Percentiles rank a stretch among this genome's conserved stretches.
These are phyloP conservation scores for Coniochaeta sp. DNA, from an alignment of 2,329 filamentous ascomycete genomes.

Conservation along the genomic window DNA sequence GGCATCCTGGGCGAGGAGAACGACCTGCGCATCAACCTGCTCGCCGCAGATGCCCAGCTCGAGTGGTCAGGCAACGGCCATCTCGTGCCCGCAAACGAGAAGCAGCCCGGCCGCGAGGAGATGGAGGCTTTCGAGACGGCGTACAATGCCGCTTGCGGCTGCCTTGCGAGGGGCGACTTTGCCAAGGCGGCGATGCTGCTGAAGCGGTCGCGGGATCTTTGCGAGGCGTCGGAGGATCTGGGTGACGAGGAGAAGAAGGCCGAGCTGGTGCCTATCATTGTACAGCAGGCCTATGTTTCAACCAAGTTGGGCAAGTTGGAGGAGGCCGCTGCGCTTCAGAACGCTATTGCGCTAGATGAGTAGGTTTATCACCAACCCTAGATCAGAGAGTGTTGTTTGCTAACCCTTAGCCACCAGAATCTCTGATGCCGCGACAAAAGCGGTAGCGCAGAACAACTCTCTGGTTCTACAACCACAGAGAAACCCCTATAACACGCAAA, in stretches of 20 bases:
- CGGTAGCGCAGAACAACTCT: constrained; percentile 60
- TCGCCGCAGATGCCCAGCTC: constrained; percentile 64
- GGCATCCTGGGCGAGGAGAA: constrained; percentile 55
- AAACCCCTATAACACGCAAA: constrained; percentile 64
- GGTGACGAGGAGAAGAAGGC: constrained; percentile 65
- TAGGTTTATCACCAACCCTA: constrained; percentile 29
- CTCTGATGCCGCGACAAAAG: constrained; percentile 57
- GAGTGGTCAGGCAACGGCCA: constrained; percentile 57
- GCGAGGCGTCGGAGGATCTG: constrained; percentile 66
- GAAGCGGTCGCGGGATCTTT: constrained; percentile 62
- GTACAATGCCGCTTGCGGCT: constrained; percentile 71
- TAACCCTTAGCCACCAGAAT: constrained; percentile 36
- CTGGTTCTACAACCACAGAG: constrained; percentile 31
- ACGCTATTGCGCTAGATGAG: constrained; percentile 53
- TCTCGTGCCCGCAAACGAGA: constrained; percentile 41
- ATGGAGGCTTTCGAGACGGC: constrained; percentile 73
- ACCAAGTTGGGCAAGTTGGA: constrained; percentile 56
- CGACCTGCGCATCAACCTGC: constrained; percentile 69
- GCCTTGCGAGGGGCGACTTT: constrained; percentile 62
- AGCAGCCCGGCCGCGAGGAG: constrained; percentile 50
- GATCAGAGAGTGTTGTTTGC: not conserved
- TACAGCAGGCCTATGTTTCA: constrained; percentile 70
- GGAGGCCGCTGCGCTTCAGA: constrained; percentile 57
- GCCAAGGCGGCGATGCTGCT: constrained; percentile 58
- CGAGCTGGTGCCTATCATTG: constrained; percentile 67